Base-by-base conservation (phyloP, 2,329 filamentous ascomycete species). In the Trichophyton rubrum region DNA sequence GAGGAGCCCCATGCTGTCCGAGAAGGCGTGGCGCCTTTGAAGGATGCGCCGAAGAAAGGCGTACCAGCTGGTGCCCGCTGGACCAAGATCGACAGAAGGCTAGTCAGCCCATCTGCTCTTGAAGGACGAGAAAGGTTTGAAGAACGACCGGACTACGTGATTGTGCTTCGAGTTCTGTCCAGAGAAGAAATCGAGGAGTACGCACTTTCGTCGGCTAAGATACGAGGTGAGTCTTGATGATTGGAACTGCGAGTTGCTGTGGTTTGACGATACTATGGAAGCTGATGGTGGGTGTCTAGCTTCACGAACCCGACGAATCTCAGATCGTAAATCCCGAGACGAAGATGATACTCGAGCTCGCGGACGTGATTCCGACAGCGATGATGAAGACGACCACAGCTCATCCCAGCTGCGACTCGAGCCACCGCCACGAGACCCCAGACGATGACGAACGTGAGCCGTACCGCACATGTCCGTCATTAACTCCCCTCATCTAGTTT, bases 1-100 rank as follows among this genome's bases (percentile, higher is more conserved):
- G 91, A 96, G 69, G 87, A 96, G 63, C 83, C 84, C 0, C 86
- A 90, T 65, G 87, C 89, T 0, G 80, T 95, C 40, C 83, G 91
- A 20, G 92, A 96, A 72, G 92, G 91, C 15, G 92, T 96, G 5
- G 90, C 91, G 1, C 91, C 91, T n/a, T 83, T 95, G 69, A 96
- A 95, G 74, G 90, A 95, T 70, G 85, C 89, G 56, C 85, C 87
- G 72, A 75, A 73, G 60, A 84, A 86, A 63, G 86, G 89, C 43
- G 88, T 90, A 35, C 88, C 88, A 0, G 75, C 85, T 0, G 88
- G 87, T 61, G 91, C 91, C 38, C 83, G 90, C 60, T 96, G 91
- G 91, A 96, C 91, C 55, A 95, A 93, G 76, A 91, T 97, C 69
- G 89, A 87, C 70, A 85, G 91, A 61, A 85, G 87, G 66, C 81